These are phyloP conservation scores for Coprinopsis strossmayeri DNA, from an alignment of 768 basidiomycete genomes.

Conservation along the genomic window DNA sequence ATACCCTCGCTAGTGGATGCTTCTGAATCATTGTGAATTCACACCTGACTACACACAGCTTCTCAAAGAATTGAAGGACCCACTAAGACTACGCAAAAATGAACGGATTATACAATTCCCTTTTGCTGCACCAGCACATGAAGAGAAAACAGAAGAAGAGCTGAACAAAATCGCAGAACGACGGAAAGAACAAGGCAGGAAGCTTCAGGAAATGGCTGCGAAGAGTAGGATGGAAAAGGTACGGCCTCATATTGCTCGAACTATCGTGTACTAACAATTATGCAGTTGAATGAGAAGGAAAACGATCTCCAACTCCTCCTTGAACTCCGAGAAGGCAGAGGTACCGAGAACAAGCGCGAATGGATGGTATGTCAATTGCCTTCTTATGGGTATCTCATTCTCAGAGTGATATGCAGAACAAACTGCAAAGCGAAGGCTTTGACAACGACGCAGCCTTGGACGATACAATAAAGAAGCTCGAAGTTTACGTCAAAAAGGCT, in stretches of 20 bases:
- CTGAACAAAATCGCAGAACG: constrained; percentile 70
- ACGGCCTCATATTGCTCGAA: constrained; percentile 7
- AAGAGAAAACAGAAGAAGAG: constrained; percentile 92
- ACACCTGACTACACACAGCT: constrained; percentile 66
- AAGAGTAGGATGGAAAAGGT: constrained; percentile 85
- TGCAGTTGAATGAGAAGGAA: constrained; percentile 69
- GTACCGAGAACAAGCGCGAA: constrained; percentile 59
- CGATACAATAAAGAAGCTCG: constrained; percentile 80
- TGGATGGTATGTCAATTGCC: constrained; percentile 50
- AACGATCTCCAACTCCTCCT: constrained; percentile 60
- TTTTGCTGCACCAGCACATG: constrained; percentile 52
- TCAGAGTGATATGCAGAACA: constrained; percentile 31
- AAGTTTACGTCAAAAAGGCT: constrained; percentile 66
- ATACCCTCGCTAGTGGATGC: constrained; percentile 66
- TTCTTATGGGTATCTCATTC: background rate
- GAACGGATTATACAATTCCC: constrained; percentile 88
- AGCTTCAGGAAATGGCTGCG: constrained; percentile 87
- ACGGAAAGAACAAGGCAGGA: constrained; percentile 77
- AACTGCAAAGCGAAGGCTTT: constrained; percentile 62
- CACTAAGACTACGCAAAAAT: constrained; percentile 51
- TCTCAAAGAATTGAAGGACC: constrained; percentile 63
- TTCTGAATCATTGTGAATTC: constrained; percentile 81
- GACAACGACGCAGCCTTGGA: constrained; percentile 76
- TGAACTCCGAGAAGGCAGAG: constrained; percentile 56
- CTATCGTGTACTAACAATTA: background rate